phyloP scores from a whole-genome alignment of 2,329 filamentous ascomycete species.

The Colletotrichum kahawae region DNA sequence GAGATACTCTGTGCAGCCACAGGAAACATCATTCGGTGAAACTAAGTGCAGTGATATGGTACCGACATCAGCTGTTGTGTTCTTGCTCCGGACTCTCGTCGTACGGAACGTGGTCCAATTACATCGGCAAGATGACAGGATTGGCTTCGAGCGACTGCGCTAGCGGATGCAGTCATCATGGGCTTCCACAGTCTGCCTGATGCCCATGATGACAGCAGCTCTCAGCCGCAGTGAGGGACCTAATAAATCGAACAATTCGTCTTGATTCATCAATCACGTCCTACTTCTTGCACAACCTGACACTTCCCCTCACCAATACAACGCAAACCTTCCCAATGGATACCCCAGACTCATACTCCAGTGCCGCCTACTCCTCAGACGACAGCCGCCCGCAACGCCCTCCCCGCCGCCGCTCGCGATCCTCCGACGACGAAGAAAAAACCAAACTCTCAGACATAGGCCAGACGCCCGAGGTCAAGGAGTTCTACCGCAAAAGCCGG shows the following conservation, averaged over 20 bases:
- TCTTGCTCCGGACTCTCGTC: not conserved
- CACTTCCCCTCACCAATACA: not conserved
- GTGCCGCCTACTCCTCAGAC: not conserved
- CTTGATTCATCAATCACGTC: not conserved
- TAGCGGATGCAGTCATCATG: not conserved
- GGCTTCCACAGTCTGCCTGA: not conserved
- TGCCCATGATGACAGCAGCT: not conserved
- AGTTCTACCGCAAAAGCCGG: not conserved
- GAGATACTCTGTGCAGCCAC: not conserved
- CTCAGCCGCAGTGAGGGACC: not conserved
- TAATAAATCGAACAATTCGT: not conserved
- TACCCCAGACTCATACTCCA: not conserved
- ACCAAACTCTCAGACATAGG: not conserved
- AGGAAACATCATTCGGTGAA: rapidly evolving
- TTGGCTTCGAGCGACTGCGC: not conserved
- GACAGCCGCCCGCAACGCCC: not conserved
- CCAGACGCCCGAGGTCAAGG: not conserved
- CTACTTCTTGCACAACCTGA: not conserved
- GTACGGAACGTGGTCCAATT: not conserved
- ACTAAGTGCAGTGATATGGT: not conserved
- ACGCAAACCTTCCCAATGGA: not conserved
- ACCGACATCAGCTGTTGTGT: not conserved
- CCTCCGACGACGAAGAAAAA: not conserved
- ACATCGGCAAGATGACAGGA: not conserved
- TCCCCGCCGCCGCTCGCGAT: not conserved